Percentiles rank a stretch among this genome's conserved stretches.
phyloP scores from a whole-genome alignment of 768 basidiomycete genomes.

The Tulasnella sp. region DNA sequence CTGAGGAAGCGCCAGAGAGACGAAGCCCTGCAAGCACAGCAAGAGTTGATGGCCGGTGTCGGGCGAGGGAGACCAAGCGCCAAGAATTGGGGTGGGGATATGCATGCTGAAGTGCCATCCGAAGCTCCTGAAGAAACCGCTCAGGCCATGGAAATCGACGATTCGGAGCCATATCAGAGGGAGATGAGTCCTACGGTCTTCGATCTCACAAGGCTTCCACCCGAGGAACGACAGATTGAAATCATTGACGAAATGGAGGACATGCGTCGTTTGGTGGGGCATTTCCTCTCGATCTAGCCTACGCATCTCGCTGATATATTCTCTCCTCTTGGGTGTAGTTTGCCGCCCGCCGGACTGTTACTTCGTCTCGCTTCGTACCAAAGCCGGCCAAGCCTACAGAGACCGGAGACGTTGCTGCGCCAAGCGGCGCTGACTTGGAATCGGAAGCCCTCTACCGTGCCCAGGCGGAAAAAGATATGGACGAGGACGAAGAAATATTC shows the following conservation, averaged over 20 bases:
- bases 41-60: slow-evolving; percentile 80
- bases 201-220: slow-evolving; percentile 62
- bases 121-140: slow-evolving; percentile 37
- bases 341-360: slow-evolving; percentile 72
- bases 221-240: slow-evolving; percentile 78
- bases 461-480: slow-evolving; percentile 86
- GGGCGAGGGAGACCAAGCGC: slow-evolving; percentile 44
- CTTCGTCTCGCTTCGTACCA: slow-evolving; percentile 82
- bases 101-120: slow-evolving; percentile 35
- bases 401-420: slow-evolving; percentile 39
- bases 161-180: slow-evolving; percentile 74
- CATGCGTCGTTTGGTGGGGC: slow-evolving; percentile 56
- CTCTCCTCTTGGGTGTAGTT: slow-evolving; percentile 46
- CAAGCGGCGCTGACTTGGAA: slow-evolving; percentile 58
- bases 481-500: slow-evolving; percentile 94
- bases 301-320: slow-evolving; percentile 11
- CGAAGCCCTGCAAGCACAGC: slow-evolving; percentile 89
- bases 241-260: slow-evolving; percentile 69
- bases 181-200: slow-evolving; percentile 81
- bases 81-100: slow-evolving; percentile 43
- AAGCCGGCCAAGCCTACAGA: slow-evolving; percentile 53
- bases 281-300: background rate
- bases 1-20: slow-evolving; percentile 93
- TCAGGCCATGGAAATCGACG: slow-evolving; percentile 44
- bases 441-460: slow-evolving; percentile 88